A percentile compares a stretch with the other conserved stretches of the same genome.
Evolutionary conservation across 2,329 filamentous ascomycete species (phyloP).

Genomic region (Hymenoscyphus albidus): DNA sequence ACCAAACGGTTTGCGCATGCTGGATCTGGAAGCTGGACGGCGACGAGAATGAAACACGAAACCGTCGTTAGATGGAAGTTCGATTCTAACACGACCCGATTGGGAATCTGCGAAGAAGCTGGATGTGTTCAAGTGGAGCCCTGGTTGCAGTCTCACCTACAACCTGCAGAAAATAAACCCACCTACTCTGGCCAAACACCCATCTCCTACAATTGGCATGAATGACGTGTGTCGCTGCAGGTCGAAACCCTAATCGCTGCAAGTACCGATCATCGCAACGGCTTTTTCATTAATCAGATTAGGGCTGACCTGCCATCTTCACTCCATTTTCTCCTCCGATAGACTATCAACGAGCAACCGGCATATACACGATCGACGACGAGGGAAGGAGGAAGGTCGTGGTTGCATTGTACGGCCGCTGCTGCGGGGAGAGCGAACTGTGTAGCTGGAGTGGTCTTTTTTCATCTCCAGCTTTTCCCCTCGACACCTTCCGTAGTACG

Average conservation of each 20-base stretch:
- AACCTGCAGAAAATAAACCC: neutral
- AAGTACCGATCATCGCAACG: neutral
- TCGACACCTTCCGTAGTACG: neutral
- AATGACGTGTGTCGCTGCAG: neutral
- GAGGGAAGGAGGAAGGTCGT: neutral
- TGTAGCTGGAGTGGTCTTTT: neutral
- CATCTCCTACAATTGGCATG: neutral
- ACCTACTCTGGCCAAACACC: neutral
- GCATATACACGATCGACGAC: neutral
- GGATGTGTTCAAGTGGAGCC: neutral
- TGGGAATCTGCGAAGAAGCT: conserved; percentile 2
- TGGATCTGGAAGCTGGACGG: conserved; percentile 8
- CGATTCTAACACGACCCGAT: neutral
- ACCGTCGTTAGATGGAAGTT: neutral
- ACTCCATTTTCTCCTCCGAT: neutral
- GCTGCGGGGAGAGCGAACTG: neutral
- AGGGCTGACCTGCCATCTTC: neutral
- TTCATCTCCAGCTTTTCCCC: neutral
- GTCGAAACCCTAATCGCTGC: neutral
- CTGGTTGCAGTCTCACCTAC: neutral
- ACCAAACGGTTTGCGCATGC: neutral
- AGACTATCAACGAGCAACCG: neutral
- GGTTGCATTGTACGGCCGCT: neutral
- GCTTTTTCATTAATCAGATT: neutral
- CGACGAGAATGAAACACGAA: neutral